Conservation (phyloP, 192 early-diverging fungal genomes). For the Coemansia umbellata region DNA sequence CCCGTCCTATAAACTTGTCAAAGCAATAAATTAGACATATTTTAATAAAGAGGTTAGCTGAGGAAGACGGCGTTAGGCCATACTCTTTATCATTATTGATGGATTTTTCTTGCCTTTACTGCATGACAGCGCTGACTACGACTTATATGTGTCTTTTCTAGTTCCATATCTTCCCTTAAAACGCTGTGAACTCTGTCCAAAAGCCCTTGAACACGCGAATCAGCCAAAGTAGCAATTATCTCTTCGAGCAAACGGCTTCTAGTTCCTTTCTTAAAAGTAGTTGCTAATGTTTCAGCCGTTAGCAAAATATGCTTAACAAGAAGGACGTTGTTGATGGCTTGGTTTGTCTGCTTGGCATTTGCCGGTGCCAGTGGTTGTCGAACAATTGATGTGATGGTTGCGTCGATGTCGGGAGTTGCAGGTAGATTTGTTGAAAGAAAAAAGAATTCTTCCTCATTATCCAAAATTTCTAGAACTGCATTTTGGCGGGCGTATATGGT, state of each 20-base stretch:
- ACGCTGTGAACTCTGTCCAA: conserved; percentile 55
- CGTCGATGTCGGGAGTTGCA: conserved; percentile 54
- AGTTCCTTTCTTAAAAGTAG: conserved; percentile 15
- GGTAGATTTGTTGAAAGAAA: conserved; percentile 46
- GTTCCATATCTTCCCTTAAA: conserved; percentile 66
- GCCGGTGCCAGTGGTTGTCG: conserved; percentile 43
- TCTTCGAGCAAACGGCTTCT: conserved; percentile 49
- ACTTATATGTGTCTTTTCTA: conserved; percentile 72
- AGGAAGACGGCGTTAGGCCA: no score
- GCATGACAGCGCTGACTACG: conserved; percentile 85
- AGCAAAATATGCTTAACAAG: conserved; percentile 65
- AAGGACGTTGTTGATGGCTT: conserved; percentile 66
- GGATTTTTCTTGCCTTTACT: conserved; percentile 54
- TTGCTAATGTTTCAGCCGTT: conserved; percentile 39
- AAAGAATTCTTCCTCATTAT: conserved; percentile 53
- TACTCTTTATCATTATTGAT: no score
- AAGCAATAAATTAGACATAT: background rate
- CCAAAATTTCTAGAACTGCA: conserved; percentile 37
- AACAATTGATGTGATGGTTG: conserved; percentile 52
- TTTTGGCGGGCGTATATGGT: conserved; percentile 36
- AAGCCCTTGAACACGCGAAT: conserved; percentile 37
- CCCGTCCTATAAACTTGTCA: conserved; percentile 51
- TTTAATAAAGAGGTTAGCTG: no score
- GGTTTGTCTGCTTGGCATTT: conserved; percentile 57
- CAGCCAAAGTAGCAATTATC: conserved; percentile 46